Evolutionary conservation across 306 rosid genomes (phyloP).

Genomic region (Rosa persica): DNA sequence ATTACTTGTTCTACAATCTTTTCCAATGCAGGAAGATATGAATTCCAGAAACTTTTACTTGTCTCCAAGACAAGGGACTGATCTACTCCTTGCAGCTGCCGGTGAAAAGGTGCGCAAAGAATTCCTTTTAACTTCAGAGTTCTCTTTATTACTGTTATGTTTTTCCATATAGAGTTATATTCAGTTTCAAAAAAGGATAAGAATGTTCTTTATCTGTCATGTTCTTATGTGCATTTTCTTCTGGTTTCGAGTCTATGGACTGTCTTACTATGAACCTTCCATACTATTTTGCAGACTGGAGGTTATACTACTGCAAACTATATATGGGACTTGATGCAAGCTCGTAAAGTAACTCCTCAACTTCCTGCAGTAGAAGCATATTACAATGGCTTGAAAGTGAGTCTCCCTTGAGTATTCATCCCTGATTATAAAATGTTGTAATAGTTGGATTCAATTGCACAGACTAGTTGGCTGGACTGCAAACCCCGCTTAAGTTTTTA

Average conservation of each 20-base stretch:
- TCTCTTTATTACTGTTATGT: neutral
- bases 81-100: constrained; percentile 72
- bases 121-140: neutral
- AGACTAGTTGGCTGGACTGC: neutral
- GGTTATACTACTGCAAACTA: constrained; percentile 86
- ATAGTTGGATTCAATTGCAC: neutral
- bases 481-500: neutral
- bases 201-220: neutral
- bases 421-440: neutral
- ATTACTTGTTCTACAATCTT: constrained; percentile 9
- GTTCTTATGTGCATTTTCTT: neutral
- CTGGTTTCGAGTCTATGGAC: neutral
- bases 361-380: constrained; percentile 70
- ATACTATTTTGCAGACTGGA: constrained; percentile 56
- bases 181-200: constrained; percentile 13
- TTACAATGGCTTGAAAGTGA: constrained; percentile 81
- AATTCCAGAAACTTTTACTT: constrained; percentile 55
- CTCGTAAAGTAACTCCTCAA: constrained; percentile 46
- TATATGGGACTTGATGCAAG: constrained; percentile 87
- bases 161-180: neutral
- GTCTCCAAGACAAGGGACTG: constrained; percentile 47
- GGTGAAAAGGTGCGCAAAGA: constrained; percentile 74
- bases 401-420: constrained; percentile 31
- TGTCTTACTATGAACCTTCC: neutral
- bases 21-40: constrained; percentile 56